Base-by-base conservation (phyloP, 495 filamentous ascomycete species). In the Pseudomonodictys pantanalensis region DNA sequence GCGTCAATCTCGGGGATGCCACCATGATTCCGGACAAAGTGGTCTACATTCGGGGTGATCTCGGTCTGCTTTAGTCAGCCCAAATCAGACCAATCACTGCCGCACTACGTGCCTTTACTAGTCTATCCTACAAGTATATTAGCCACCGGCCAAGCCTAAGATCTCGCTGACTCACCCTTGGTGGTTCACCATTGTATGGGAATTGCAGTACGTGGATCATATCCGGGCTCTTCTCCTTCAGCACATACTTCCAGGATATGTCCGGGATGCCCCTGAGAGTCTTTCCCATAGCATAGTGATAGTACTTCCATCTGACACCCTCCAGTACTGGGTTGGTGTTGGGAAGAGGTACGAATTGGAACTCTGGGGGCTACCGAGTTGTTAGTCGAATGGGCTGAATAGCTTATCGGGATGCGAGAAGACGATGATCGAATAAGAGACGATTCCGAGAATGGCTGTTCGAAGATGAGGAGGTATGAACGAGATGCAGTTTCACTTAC, bases 191-290 rank as follows among this genome's bases (percentile, higher is more conserved):
- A 41, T 88, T 88, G 72, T 88, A 88, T 0, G 85, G 86, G 58
- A 88, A 89, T 60, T 87, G 78, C 1, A 89, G 72, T 3, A 87
- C 73, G 69, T 89, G 86, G 15, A 83, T 68, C 85, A 88, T 88
- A 62, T 86, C 84, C 0, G 72, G 62, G 55, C 79, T 74, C 59
- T 88, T 89, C 68, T 88, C 86, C 42, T 77, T 56, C 17, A 78
- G 68, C 4, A 88, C 86, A 12, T 61, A 77, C 1, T 72, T 58
- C 86, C 85, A 89, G 24, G 77, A 81, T 48, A 80, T 77, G 11
- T 81, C 78, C 0, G 79, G 76, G 2, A 83, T 63, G 12, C 71
- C 60, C 3, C 62, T 62, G 4, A 86, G 71, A 3, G 78, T 73
- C 1, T 75, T 73, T 1, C 82, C 83, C 22, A 84, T 60, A 2